phyloP scores from a whole-genome alignment of 192 early-diverging fungal genomes.

The Coemansia sp. region DNA sequence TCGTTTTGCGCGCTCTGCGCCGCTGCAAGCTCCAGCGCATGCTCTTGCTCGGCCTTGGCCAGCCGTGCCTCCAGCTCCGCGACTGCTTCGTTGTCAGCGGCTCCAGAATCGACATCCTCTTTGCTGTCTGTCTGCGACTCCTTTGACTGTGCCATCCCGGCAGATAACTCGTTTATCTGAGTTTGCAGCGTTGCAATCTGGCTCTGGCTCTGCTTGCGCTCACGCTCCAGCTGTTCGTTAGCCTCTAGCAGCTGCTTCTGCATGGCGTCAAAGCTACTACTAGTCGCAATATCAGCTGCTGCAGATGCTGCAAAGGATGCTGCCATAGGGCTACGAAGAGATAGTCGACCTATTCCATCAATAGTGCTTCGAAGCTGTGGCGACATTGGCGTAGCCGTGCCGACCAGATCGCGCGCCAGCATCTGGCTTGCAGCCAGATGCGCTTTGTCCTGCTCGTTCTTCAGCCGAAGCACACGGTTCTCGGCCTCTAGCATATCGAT shows the following conservation, averaged over 20 bases:
- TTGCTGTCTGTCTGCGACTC: neutral
- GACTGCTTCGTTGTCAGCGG: neutral
- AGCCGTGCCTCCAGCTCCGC: conserved; percentile 17
- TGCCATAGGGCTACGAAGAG: conserved; percentile 9
- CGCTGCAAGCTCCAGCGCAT: conserved; percentile 10
- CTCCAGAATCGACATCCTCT: neutral
- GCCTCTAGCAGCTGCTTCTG: conserved; percentile 30
- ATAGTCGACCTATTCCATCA: conserved; percentile 1
- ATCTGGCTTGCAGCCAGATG: conserved; percentile 60
- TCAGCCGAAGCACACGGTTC: conserved; percentile 66
- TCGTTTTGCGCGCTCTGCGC: conserved; percentile 6
- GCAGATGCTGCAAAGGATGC: neutral
- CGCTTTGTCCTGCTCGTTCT: conserved; percentile 63
- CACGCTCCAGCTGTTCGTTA: conserved; percentile 30
- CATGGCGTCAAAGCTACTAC: conserved; percentile 4
- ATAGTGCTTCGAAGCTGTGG: conserved; percentile 7
- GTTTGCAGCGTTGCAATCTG: conserved; percentile 30
- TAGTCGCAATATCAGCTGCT: neutral
- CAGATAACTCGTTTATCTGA: conserved; percentile 18
- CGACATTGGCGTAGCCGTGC: conserved; percentile 22
- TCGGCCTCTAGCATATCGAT: conserved; percentile 71
- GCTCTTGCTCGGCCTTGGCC: neutral
- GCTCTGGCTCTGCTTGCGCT: conserved; percentile 27
- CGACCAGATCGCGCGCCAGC: conserved; percentile 49
- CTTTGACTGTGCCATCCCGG: conserved; percentile 3